phyloP scores from a whole-genome alignment of 441 rosid genomes.

The Gossypium davidsonii region DNA sequence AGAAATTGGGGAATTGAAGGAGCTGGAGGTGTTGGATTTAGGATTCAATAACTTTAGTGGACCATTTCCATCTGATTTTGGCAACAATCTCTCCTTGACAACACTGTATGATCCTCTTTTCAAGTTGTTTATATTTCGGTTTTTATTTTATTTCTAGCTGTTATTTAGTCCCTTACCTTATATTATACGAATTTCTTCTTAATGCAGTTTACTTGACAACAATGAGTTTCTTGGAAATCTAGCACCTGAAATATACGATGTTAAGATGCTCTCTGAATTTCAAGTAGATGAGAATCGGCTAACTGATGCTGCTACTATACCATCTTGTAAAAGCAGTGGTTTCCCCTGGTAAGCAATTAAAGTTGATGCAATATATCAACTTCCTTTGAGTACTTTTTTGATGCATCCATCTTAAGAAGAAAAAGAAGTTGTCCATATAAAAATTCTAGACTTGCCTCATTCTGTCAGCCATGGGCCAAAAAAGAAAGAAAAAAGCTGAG shows the following conservation, averaged over 20 bases:
- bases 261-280: slow-evolving; percentile 36
- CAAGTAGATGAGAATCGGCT: slow-evolving; percentile 39
- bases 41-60: slow-evolving; percentile 74
- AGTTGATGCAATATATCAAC: neutral
- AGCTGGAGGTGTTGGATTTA: slow-evolving; percentile 77
- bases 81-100: slow-evolving; percentile 35
- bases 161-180: neutral
- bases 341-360: slow-evolving; percentile 27
- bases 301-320: slow-evolving; percentile 13
- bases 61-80: slow-evolving; percentile 40
- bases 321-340: slow-evolving; percentile 20
- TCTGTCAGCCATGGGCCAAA: too few relatives aligned
- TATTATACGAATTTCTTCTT: neutral
- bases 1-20: slow-evolving; percentile 60
- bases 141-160: neutral
- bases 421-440: too few relatives aligned
- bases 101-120: slow-evolving; percentile 37
- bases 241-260: slow-evolving; percentile 37
- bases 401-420: too few relatives aligned
- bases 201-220: slow-evolving; percentile 50
- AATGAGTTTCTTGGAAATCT: slow-evolving; percentile 35
- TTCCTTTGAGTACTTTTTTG: neutral
- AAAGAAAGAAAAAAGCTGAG: too few relatives aligned
- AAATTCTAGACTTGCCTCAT: too few relatives aligned
- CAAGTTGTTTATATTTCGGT: neutral